Base-by-base conservation (phyloP, 495 filamentous ascomycete species). In the Tuber calosporum region DNA sequence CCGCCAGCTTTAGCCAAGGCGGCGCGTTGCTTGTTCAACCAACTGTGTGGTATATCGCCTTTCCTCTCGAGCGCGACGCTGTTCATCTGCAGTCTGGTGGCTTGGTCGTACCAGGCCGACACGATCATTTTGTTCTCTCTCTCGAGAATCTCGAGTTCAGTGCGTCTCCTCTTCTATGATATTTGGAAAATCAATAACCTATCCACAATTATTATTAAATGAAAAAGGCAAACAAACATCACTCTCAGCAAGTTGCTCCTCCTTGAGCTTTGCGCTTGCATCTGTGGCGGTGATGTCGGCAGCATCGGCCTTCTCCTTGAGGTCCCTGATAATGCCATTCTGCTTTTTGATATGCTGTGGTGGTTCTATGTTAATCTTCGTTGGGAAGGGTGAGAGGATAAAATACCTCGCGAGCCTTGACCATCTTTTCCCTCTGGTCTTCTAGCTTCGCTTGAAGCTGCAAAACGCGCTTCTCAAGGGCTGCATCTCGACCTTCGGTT, bases 81-180 rank as follows among this genome's bases (percentile, higher is more conserved):
- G 83, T 94, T 96, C 83, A 91, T 93, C 84, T 97, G 94, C 75
- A 97, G 82, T 53, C 94, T 87, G 79, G 87, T 89, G 20, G 92
- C 87, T 58, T 97, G 87, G 77, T 97, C 92, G 83, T 97, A 96
- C 92, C 92, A 99, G 17, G 95, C 94, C 4, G 90, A 93, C 41
- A 90, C 86, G 74, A 99, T 93, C 82, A 98, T 88, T 69, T 85
- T 85, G 76, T 93, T 92, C 83, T 99, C 95, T 73, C 91, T 89
- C 81, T 92, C 87, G 66, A 93, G 86, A 72, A 90, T 90, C 77
- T 90, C 89, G 74, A 88, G 89, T 73, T 89, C 84, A 58, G 91
- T 88, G 78, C 86, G 85, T 78, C 87, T 84, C 79, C 88, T 86
- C 83, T 87, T 75, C 74, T 80, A n/a, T n/a, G n/a, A n/a, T n/a